Base-by-base conservation (phyloP, 305 asterid species). In the Fraxinus latifolia region DNA sequence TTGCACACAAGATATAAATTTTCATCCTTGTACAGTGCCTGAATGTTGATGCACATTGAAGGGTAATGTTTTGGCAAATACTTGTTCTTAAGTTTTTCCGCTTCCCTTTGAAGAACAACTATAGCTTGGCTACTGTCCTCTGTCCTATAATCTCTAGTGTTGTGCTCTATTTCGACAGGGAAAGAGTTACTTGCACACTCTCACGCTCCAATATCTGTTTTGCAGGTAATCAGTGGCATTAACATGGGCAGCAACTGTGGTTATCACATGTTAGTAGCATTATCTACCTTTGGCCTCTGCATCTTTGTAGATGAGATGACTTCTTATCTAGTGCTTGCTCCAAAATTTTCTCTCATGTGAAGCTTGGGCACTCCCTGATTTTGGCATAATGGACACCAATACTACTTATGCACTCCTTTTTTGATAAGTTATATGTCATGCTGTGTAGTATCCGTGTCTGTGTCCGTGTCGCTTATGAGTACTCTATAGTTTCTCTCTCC, bases 201-300 rank as follows among this genome's bases (percentile, higher is more conserved):
- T 65, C 7, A 65, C 29, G 73, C 27, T 65, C 17, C 5, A 62
- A 3, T 65, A 65, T 65, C 72, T 65, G 33, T 25, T 65, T 83
- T 90, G 90, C 89, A 94, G 98, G 98, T 94, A 36, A 84, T 94
- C 85, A 94, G 98, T 86, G 98, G 98, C 87, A 93, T 94, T 84
- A 94, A 94, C 81, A 92, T 89, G 94, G 95, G 95, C 80, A 91
- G 93, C 94, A 93, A 93, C 86, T 92, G 94, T 74, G 93, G 98
- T 77, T 93, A 91, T 89, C 95, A 92, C 88, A 87, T 91, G 95
- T 90, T 72, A 83, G 96, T 89, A 83, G 23, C 77, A 53, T 80
- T 85, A 5, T 72, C 83, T 83, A 29, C 37, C 67, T 77, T 42
- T 50, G 77, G 76, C 74, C 74, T 85, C 79, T 37, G 17, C 14